Evolutionary conservation across 306 rosid genomes (phyloP).

Genomic region (Hippophae rhamnoides): DNA sequence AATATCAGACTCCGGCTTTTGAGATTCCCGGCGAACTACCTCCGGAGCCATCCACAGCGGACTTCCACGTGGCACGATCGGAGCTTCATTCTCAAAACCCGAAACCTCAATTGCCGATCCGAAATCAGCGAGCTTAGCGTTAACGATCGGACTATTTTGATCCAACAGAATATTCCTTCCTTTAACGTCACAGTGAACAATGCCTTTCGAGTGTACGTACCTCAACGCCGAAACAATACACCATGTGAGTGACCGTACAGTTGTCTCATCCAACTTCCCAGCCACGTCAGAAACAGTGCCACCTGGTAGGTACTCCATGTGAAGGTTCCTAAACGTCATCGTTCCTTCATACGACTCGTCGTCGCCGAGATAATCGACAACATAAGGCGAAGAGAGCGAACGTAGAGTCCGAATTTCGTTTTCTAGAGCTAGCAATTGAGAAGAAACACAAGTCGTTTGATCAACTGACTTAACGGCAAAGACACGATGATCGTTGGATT

Average conservation of each 20-base stretch:
- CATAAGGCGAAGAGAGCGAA: slow-evolving; percentile 45
- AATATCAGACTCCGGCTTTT: slow-evolving; percentile 76
- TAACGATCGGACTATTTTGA: background rate
- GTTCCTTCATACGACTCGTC: slow-evolving; percentile 45
- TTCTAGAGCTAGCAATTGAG: slow-evolving; percentile 49
- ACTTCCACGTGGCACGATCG: slow-evolving; percentile 53
- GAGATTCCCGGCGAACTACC: slow-evolving; percentile 58
- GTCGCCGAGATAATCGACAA: slow-evolving; percentile 46
- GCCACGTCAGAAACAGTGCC: slow-evolving; percentile 54
- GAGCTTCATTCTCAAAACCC: background rate
- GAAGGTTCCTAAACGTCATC: slow-evolving; percentile 51
- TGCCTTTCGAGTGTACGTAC: slow-evolving; percentile 43
- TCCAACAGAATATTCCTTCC: slow-evolving; percentile 60
- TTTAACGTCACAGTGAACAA: slow-evolving; percentile 83
- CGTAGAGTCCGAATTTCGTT: slow-evolving; percentile 60
- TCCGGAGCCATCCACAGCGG: slow-evolving; percentile 99
- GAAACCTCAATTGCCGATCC: slow-evolving; percentile 44
- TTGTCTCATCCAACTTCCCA: slow-evolving; percentile 33
- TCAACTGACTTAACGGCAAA: slow-evolving; percentile 88
- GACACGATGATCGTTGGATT: slow-evolving; percentile 26
- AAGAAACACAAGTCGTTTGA: slow-evolving; percentile 11
- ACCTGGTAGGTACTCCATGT: slow-evolving; percentile 69
- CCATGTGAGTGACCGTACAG: slow-evolving; percentile 43
- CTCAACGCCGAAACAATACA: slow-evolving; percentile 56
- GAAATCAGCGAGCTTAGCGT: slow-evolving; percentile 65